Evolutionary conservation across 2,329 filamentous ascomycete species (phyloP).

Genomic region (Alternaria burnsii): DNA sequence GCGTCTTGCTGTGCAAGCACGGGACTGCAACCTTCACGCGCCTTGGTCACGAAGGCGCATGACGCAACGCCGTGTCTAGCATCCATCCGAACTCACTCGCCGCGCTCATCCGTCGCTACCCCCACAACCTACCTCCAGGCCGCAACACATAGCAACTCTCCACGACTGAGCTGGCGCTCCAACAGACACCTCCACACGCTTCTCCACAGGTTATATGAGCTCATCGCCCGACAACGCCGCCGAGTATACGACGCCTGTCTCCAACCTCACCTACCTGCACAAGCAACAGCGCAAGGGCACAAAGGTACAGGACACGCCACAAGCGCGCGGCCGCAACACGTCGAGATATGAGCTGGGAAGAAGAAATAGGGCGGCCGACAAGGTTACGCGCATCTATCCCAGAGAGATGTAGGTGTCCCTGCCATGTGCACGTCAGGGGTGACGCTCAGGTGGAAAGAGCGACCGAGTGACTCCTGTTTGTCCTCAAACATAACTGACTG

Average conservation of each 20-base stretch:
- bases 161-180: constrained; percentile 18
- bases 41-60: constrained; percentile 31
- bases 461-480: constrained; percentile 8
- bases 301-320: constrained; percentile 46
- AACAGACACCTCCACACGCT: constrained; percentile 13
- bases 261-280: constrained; percentile 47
- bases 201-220: constrained; percentile 49
- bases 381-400: constrained; percentile 52
- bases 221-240: constrained; percentile 46
- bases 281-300: constrained; percentile 46
- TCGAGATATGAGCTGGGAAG: constrained; percentile 54
- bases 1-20: constrained; percentile 26
- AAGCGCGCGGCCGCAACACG: constrained; percentile 48
- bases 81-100: constrained; percentile 27
- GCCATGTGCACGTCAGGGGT: not conserved
- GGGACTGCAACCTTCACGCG: constrained; percentile 29
- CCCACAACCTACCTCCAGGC: constrained; percentile 5
- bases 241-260: constrained; percentile 43
- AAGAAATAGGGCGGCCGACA: constrained; percentile 50
- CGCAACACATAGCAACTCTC: constrained; percentile 9
- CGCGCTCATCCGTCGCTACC: constrained; percentile 25
- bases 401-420: constrained; percentile 47
- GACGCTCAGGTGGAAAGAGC: not conserved
- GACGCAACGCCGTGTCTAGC: constrained; percentile 38
- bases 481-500: constrained; percentile 18